phyloP scores from a whole-genome alignment of 495 filamentous ascomycete genomes.

The Penicillium manginii region DNA sequence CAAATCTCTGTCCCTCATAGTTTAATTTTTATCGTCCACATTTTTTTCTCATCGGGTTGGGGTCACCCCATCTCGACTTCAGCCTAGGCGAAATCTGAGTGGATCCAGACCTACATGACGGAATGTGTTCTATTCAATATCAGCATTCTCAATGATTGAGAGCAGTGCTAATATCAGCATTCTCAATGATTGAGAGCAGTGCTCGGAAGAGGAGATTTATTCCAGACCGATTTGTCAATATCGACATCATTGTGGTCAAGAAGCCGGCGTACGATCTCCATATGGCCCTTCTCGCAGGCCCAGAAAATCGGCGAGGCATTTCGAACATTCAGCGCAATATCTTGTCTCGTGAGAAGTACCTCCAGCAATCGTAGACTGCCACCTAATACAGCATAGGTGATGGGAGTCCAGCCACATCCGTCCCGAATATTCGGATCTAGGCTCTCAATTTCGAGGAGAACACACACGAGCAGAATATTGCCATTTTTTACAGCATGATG shows the following conservation, averaged over 20 bases:
- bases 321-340: background rate
- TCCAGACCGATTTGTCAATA: background rate
- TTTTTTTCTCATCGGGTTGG: too few species aligned
- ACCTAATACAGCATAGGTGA: background rate
- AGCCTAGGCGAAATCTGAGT: too few species aligned
- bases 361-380: background rate
- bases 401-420: background rate
- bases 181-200: too few species aligned
- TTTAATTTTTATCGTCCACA: too few species aligned
- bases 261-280: background rate
- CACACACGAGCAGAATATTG: background rate
- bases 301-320: background rate
- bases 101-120: too few species aligned
- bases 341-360: background rate
- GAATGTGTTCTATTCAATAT: background rate
- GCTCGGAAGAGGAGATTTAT: background rate
- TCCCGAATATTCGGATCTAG: background rate
- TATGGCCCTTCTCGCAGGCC: background rate
- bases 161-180: too few species aligned
- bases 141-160: background rate
- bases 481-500: background rate
- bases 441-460: background rate
- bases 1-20: background rate
- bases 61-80: too few species aligned
- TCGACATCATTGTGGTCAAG: background rate